Percentiles rank a stretch among this genome's conserved stretches.
phyloP scores from a whole-genome alignment of 352 stramenopile species.

The Elongisporangium prolatum region DNA sequence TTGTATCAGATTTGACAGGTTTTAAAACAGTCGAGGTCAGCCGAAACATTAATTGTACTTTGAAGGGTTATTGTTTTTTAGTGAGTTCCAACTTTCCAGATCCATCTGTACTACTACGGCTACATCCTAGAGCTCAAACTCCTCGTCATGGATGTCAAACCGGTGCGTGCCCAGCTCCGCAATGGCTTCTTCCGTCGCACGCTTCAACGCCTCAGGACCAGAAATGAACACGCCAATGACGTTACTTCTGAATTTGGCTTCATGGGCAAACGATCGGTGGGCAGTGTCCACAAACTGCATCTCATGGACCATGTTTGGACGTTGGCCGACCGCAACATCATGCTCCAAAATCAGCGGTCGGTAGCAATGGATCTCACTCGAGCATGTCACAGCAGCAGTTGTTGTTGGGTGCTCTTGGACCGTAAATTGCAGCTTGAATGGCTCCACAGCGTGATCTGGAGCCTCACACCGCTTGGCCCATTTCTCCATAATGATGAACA shows the following conservation, averaged over 20 bases:
- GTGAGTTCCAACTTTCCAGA: too few relatives aligned
- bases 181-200: conserved; percentile 4
- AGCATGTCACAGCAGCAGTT: background rate
- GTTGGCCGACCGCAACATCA: conserved; percentile 1
- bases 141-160: conserved; percentile 8
- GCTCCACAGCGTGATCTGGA: background rate
- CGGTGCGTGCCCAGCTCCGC: background rate
- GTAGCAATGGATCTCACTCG: conserved; percentile 4
- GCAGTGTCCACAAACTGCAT: background rate
- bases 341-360: conserved; percentile 6
- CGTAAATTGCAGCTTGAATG: background rate
- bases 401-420: background rate
- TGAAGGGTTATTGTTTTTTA: too few relatives aligned
- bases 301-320: conserved; percentile 1
- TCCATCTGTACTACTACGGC: too few relatives aligned
- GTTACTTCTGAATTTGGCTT: background rate
- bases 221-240: conserved; percentile 10
- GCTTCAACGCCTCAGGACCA: conserved; percentile 7
- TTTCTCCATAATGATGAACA: conserved; percentile 2
- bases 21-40: too few relatives aligned
- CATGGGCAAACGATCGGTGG: background rate
- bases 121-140: conserved; percentile 7
- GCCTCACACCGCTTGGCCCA: background rate
- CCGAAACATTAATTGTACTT: too few relatives aligned
- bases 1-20: too few relatives aligned